Conservation (phyloP, 495 filamentous ascomycete genomes). For the Schizothecium vesticola region DNA sequence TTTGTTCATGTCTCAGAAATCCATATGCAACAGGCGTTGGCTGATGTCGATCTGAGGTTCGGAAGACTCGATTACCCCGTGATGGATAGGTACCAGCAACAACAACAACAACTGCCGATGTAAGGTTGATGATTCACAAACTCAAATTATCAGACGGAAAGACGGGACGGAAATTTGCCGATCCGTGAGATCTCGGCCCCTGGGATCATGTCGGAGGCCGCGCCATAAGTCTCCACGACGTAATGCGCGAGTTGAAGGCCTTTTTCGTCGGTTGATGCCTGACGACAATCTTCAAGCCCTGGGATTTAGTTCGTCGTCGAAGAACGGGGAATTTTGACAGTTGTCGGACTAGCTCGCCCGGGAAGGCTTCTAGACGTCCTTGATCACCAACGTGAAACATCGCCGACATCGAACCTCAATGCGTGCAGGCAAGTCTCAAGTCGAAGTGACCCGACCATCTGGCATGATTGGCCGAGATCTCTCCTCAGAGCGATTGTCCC, state of each 20-base stretch:
- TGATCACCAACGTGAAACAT: conserved; percentile 25
- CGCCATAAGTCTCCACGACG: not conserved
- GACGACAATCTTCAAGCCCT: not conserved
- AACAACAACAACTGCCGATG: not conserved
- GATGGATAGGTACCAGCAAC: not conserved
- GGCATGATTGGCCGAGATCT: conserved; percentile 1
- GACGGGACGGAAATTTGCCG: not conserved
- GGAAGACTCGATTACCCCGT: not conserved
- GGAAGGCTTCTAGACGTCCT: conserved; percentile 25
- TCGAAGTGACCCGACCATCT: not conserved
- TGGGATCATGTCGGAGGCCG: not conserved
- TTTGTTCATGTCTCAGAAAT: not conserved
- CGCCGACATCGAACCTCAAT: conserved; percentile 13
- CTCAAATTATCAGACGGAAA: not conserved
- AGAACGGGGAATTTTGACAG: not conserved
- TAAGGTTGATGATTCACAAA: not conserved
- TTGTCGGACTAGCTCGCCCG: not conserved
- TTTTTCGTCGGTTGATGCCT: not conserved
- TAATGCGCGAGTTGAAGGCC: not conserved
- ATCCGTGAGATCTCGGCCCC: not conserved
- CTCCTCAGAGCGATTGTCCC: not conserved
- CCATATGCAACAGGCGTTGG: not conserved
- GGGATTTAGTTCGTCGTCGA: not conserved
- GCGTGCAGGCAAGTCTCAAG: conserved; percentile 2
- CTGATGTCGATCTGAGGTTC: not conserved